Evolutionary conservation across 164 flowering plant genomes (phyloP), one percentile per base, ranked within the genome.

Genomic region (Vitis cinerea): DNA sequence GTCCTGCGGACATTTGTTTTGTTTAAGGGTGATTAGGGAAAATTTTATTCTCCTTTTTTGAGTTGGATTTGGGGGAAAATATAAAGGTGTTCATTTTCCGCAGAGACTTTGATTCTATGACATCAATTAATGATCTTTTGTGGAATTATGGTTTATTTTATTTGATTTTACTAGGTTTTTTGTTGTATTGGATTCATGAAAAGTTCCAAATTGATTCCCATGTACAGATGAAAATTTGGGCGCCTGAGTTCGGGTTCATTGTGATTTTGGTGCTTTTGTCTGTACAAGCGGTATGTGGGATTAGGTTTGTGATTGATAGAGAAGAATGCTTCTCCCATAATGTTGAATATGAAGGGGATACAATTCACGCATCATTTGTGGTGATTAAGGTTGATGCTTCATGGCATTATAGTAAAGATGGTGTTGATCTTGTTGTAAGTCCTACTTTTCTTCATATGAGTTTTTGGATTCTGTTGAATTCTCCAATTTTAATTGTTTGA

Each of bases 391-490:
- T 81, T 55, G 98, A 95, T 10, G 72, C 85, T 0, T 59, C 88
- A 10, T 95, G 97, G 98, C 90, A 88, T 80, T 81, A 78, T 68
- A 78, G 77, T 52, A 81, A 87, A 0, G 88, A 88, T 29, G 99
- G 94, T 59, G 93, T 91, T 27, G 98, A 95, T 77, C 92, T 95
- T 69, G 94, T 95, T 87, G 99, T 94, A 87, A 72, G 88, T n/a
- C n/a, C 16, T 17, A 30, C 44, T 27, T 55, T 57, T 50, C 50
- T 17, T 62, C 44, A 37, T 37, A 37, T 0, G 44, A 37, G 44
- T 37, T 37, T 37, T 37, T 0, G 0, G 44, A 37, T 37, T 37
- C 44, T 37, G 44, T 37, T 37, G 44, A 37, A 37, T 53, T 56
- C 8, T 49, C 14, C 10, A 12, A 16, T 64, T 31, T 54, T n/a